Conservation (phyloP, 208 protist genomes). For the Balamuthia mandrillaris region DNA sequence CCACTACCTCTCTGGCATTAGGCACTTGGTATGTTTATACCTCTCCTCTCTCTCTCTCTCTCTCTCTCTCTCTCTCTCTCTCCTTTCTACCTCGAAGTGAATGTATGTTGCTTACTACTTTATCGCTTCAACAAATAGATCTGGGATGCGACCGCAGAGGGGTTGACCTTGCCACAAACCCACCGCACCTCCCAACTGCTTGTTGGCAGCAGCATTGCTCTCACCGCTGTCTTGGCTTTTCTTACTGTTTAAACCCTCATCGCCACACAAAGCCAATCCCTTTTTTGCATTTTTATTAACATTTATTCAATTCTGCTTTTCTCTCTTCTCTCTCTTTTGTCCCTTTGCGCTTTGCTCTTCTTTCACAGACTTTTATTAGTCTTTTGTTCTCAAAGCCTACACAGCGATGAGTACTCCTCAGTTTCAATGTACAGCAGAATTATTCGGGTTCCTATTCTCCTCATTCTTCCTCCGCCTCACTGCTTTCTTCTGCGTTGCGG, state of each 20-base stretch:
- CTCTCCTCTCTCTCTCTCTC: not conserved
- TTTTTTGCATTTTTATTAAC: not conserved
- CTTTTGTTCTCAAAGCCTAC: too few relatives aligned
- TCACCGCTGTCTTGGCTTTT: slow-evolving; percentile 21
- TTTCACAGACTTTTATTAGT: too few relatives aligned
- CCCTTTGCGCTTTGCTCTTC: too few relatives aligned
- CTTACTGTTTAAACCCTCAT: not conserved
- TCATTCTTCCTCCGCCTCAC: too few relatives aligned
- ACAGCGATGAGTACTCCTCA: too few relatives aligned
- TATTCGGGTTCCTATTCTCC: too few relatives aligned
- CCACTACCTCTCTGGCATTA: slow-evolving; percentile 43
- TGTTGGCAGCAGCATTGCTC: not conserved
- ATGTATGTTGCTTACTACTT: not conserved
- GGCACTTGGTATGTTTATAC: slow-evolving; percentile 44
- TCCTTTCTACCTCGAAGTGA: not conserved
- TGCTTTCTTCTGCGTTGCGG: too few relatives aligned
- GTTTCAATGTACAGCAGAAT: too few relatives aligned
- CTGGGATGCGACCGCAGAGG: slow-evolving; percentile 46
- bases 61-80: not conserved
- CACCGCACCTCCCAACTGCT: not conserved
- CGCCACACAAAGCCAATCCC: not conserved
- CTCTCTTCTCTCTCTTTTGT: too few relatives aligned
- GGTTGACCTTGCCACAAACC: not conserved
- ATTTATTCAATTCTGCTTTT: too few relatives aligned
- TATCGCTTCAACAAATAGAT: not conserved